Evolutionary conservation across 192 early-diverging fungal genomes (phyloP), one percentile per base, ranked within the genome.

Genomic region (Coemansia sp.): DNA sequence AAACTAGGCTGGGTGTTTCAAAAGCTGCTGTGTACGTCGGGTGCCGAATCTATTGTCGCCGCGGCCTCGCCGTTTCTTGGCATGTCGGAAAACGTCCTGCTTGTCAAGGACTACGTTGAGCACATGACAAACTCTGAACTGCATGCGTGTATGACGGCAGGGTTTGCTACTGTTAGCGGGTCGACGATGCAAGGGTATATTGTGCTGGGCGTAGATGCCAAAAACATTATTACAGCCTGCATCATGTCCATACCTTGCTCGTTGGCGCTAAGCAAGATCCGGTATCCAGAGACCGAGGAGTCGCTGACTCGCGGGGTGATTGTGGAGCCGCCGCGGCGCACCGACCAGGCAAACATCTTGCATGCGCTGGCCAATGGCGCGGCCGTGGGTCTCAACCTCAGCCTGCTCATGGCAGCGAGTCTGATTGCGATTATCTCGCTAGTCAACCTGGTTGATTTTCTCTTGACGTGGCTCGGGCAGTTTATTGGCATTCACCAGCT

Each of bases 241-340:
- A 71, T 92, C 80, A 92, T 94, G 90, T 94, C 92, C 19, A 85
- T 95, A 21, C 92, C 92, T 2, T 85, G 86, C 53, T 85, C 87
- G 13, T 60, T 95, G 42, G 82, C 88, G 37, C 78, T 92, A 51
- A 88, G 88, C 73, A 95, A 95, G 81, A 67, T 95, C 58, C 81
- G 87, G 29, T 86, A 85, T 53, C 92, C 92, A 3, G 92, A 95
- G 69, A 85, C 79, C 15, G 89, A 91, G 37, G 85, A 86, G 34
- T 85, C 90, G 9, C 36, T 92, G 58, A 90, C 92, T 18, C 80
- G 79, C 15, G 88, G 86, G n/a, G 72, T 80, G 37, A 78, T 86
- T 35, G 63, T 61, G 9, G 72, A 82, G 0, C 85, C 89, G 27
- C 69, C 77, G 31, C 72, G 63, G 32, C 47, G 59, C 42, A 80